Base-by-base conservation (phyloP, 768 basidiomycete genomes). In the Candolleomyces efflorescens region DNA sequence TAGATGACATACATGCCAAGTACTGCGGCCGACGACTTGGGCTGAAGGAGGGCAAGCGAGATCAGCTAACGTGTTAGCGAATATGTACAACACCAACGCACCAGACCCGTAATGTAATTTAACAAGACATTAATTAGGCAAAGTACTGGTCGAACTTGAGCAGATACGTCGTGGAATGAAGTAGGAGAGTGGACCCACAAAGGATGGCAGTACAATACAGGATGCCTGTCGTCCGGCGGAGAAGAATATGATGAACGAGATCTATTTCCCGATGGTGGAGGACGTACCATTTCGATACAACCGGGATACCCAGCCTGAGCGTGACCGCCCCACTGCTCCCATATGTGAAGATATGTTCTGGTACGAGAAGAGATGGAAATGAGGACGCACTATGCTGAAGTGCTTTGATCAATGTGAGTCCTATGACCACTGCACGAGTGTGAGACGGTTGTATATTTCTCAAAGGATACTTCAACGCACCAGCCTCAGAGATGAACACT, bases 241-340 rank as follows among this genome's bases (percentile, higher is more conserved):
- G 13, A 48, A 26, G 12, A n/a, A n/a, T n/a, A n/a, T n/a, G n/a
- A n/a, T n/a, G n/a, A n/a, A n/a, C n/a, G n/a, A n/a, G n/a, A n/a
- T n/a, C n/a, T n/a, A n/a, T 20, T 5, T 13, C 13, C 20, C 12
- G 9, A 15, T 48, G 1, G 5, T 6, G 22, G 4, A 11, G 46
- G 20, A 9, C n/a, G 22, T 44, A 58, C 56, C 56, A 26, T 45
- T 58, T 18, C 23, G 47, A 43, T 58, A 58, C 20, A 58, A 37
- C 24, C 18, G 15, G 22, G 38, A 43, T 1, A 58, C 56, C 56
- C 56, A 58, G 9, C 38, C 12, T n/a, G 49, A 52, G 26, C 51
- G 38, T 4, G 56, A 58, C 2, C 37, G 20, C 13, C 50, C 3
- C 17, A 53, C 56, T 58, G 41, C 20, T 18, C 10, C 10, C n/a